These are phyloP conservation scores for Pythium rhizo-oryzae DNA, from an alignment of 352 stramenopile species.

Conservation along the genomic window DNA sequence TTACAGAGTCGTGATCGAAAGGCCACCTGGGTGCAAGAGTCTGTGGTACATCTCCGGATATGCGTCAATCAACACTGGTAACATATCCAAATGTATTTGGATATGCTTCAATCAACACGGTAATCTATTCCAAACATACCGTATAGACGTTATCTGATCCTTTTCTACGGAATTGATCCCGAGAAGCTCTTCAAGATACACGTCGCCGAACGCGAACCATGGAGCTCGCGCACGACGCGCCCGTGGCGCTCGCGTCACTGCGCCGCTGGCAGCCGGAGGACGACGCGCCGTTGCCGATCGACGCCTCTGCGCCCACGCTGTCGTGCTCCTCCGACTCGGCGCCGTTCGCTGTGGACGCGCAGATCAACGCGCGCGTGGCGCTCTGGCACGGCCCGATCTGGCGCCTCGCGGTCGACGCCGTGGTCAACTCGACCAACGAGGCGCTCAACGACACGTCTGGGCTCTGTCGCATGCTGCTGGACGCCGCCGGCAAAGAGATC, in stretches of 20 bases:
- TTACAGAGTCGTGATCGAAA: too few relatives aligned
- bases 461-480: constrained; percentile 63
- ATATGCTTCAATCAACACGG: too few relatives aligned
- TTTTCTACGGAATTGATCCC: constrained; percentile 8
- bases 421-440: constrained; percentile 85
- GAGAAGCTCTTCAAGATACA: constrained; percentile 27
- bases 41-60: too few relatives aligned
- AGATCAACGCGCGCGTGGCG: constrained; percentile 54
- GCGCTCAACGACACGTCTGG: constrained; percentile 63
- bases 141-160: constrained; percentile 1
- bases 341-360: constrained; percentile 13
- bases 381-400: constrained; percentile 64
- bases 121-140: neutral
- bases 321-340: too few relatives aligned
- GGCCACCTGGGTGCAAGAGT: too few relatives aligned
- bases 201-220: neutral
- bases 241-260: constrained; percentile 14
- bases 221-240: constrained; percentile 7
- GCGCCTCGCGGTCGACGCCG: constrained; percentile 61
- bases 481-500: constrained; percentile 74
- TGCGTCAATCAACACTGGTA: too few relatives aligned
- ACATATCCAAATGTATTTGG: too few relatives aligned
- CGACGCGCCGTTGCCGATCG: neutral
- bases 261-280: constrained; percentile 18
- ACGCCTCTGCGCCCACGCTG: neutral